Evolutionary conservation across 768 basidiomycete genomes (phyloP), one percentile per base, ranked within the genome.

Genomic region (Pseudohyphozyma bogoriensis): DNA sequence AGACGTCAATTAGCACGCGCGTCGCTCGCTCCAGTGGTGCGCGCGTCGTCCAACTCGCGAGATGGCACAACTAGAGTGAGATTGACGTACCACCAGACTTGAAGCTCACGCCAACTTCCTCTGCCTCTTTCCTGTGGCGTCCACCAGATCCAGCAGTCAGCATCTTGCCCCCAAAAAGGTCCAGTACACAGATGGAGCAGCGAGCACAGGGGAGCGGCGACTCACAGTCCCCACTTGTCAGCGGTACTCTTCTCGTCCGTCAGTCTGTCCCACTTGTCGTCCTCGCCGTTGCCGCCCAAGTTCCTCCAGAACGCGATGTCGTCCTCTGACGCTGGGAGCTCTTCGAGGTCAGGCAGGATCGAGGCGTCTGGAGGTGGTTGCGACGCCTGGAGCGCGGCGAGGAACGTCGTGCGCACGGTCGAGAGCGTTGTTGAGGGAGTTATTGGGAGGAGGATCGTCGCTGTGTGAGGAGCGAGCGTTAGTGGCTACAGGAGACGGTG

Each of bases 171-270:
- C 4, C 24, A 0, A 1, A 32, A n/a, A 20, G 40, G 26, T 2
- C 31, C 24, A 6, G 32, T 8, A 18, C 12, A 28, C 15, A 3
- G n/a, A n/a, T n/a, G n/a, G n/a, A n/a, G n/a, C n/a, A 12, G 11
- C 2, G n/a, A 8, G 36, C 28, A 32, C 10, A 28, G 18, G 44
- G 11, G 28, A 16, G 39, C 7, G 29, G 15, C 20, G 45, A 53
- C 65, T 35, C 49, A 66, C 65, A 66, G 37, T 39, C 61, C 65
- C 51, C 59, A 60, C 49, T 63, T 66, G 51, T 57, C 65, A 18
- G 56, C 61, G 1, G 55, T 53, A 32, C 56, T 58, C 50, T 58
- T 66, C 37, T 63, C 62, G n/a, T 66, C 65, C 28, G 39, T 40
- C 29, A 66, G 36, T 45, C 40, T 33, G 15, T 55, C 44, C 65